phyloP scores from a whole-genome alignment of 2,329 filamentous ascomycete species.

The Cryphonectria parasitica region DNA sequence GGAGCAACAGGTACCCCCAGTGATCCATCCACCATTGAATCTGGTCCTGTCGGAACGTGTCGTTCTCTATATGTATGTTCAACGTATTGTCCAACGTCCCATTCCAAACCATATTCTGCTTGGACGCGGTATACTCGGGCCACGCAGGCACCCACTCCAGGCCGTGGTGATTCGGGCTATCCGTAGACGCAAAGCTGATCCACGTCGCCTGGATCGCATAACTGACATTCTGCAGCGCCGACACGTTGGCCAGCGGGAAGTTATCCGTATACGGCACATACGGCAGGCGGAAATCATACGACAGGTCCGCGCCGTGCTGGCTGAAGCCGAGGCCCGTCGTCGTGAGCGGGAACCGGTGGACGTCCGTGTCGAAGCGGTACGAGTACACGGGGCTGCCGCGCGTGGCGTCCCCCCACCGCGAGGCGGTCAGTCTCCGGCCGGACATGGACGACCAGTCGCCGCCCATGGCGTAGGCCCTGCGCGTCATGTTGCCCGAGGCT shows the following conservation, averaged over 20 bases:
- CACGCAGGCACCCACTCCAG: not conserved
- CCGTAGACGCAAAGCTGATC: conserved; percentile 11
- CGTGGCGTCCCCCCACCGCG: conserved; percentile 10
- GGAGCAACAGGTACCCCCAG: conserved; percentile 13
- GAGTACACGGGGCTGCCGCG: conserved; percentile 5
- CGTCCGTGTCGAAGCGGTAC: conserved; percentile 19
- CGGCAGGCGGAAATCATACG: conserved; percentile 14
- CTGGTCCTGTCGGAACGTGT: conserved; percentile 10
- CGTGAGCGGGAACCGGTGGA: conserved; percentile 15
- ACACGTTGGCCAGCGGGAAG: conserved; percentile 7
- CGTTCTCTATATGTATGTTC: conserved; percentile 15
- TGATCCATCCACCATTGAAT: conserved; percentile 18
- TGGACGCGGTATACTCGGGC: conserved; percentile 15
- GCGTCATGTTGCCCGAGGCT: not conserved
- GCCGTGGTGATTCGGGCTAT: conserved; percentile 11
- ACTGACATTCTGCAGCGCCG: conserved; percentile 12
- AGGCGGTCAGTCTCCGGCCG: conserved; percentile 2
- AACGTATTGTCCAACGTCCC: conserved; percentile 11
- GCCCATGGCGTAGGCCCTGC: conserved; percentile 15
- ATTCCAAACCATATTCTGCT: conserved; percentile 16
- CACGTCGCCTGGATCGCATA: conserved; percentile 14
- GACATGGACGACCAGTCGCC: conserved; percentile 16
- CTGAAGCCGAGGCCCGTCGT: conserved; percentile 7
- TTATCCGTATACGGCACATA: conserved; percentile 15
- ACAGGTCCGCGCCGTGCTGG: conserved; percentile 16